Evolutionary conservation across 1,284 basidiomycete genomes (phyloP).

Genomic region (Malassezia obtusa): DNA sequence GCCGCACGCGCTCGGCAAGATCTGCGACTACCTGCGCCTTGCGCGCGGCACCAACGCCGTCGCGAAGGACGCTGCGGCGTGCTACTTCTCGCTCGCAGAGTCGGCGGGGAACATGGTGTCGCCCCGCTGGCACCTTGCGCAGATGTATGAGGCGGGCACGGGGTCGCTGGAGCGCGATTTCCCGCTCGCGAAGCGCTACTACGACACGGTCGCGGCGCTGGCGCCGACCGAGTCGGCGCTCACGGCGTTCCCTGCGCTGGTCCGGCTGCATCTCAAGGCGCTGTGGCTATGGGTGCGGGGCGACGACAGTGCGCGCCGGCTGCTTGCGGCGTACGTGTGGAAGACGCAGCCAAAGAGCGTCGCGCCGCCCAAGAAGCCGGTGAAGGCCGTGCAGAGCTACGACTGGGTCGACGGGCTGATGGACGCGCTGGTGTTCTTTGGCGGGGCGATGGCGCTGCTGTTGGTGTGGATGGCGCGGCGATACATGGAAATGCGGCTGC

Average conservation of each 20-base stretch:
- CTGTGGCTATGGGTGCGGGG: conserved; percentile 55
- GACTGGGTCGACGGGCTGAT: background rate
- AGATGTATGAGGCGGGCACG: conserved; percentile 95
- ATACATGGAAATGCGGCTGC: background rate
- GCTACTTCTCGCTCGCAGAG: background rate
- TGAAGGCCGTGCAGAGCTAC: background rate
- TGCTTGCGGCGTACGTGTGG: conserved; percentile 3
- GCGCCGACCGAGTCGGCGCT: conserved; percentile 50
- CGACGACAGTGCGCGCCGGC: conserved; percentile 3
- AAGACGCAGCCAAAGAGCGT: background rate
- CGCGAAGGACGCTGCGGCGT: background rate
- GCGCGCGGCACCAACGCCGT: background rate
- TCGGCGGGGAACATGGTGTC: background rate
- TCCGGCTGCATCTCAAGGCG: conserved; percentile 73
- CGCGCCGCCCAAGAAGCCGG: background rate
- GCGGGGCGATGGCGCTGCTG: background rate
- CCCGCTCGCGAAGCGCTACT: conserved; percentile 90
- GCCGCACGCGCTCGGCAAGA: conserved; percentile 84
- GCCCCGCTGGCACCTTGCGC: conserved; percentile 75
- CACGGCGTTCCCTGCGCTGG: conserved; percentile 49
- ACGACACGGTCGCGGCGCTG: conserved; percentile 79
- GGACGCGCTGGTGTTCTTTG: conserved; percentile 5
- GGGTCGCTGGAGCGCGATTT: conserved; percentile 74
- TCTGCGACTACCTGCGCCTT: conserved; percentile 62
- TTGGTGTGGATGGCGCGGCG: background rate